These are phyloP conservation scores for Grigorovia humatica DNA, from an alignment of 805 yeast species.

Conservation along the genomic window DNA sequence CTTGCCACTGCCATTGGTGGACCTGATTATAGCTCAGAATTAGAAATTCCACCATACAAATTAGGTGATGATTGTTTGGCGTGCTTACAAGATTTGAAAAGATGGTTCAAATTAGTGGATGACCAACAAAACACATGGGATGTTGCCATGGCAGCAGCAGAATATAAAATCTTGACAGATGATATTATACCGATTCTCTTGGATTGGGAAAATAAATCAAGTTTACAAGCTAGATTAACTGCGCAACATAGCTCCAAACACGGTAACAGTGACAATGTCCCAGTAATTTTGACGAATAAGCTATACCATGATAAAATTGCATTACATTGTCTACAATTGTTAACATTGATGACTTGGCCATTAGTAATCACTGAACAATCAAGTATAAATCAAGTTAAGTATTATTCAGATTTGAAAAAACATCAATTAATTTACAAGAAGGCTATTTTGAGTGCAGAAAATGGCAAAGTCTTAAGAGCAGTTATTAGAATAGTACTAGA, in stretches of 20 bases:
- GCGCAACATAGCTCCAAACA: constrained; percentile 15
- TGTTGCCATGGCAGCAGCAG: constrained; percentile 83
- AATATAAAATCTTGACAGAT: constrained; percentile 57
- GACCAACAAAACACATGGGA: constrained; percentile 59
- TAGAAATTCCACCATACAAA: constrained; percentile 46
- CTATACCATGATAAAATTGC: constrained; percentile 47
- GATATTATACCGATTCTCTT: constrained; percentile 69
- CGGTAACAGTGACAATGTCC: constrained; percentile 2
- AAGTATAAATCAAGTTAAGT: constrained; percentile 44
- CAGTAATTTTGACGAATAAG: constrained; percentile 19
- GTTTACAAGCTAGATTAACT: constrained; percentile 14
- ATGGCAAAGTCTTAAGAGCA: constrained; percentile 58
- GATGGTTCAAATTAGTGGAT: constrained; percentile 82
- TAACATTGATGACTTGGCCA: constrained; percentile 86
- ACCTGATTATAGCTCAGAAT: constrained; percentile 49
- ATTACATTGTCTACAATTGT: constrained; percentile 60
- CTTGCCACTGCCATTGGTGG: constrained; percentile 90
- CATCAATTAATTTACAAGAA: constrained; percentile 67
- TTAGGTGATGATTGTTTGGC: constrained; percentile 73
- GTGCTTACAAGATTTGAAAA: constrained; percentile 76
- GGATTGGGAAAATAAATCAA: constrained; percentile 49
- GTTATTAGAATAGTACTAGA: constrained; percentile 60
- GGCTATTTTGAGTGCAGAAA: constrained; percentile 44
- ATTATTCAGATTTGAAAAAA: constrained; percentile 50
- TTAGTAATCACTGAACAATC: constrained; percentile 52